These are phyloP conservation scores for Trichoderma erinaceum DNA, from an alignment of 495 filamentous ascomycete species.

Conservation along the genomic window DNA sequence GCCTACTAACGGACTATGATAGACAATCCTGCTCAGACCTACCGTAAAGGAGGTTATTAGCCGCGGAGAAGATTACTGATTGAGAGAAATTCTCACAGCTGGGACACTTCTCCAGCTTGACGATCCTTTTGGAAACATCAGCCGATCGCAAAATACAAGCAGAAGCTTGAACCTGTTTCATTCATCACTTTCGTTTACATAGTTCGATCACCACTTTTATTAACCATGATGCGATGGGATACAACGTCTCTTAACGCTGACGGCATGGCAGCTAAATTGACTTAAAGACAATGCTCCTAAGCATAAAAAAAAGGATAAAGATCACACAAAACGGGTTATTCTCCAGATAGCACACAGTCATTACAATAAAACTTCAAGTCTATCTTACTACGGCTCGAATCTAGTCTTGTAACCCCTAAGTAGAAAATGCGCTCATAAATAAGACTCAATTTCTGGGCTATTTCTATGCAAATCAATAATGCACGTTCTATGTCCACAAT, in stretches of 20 bases:
- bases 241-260: background rate
- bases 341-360: background rate
- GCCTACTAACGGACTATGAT: conserved; percentile 19
- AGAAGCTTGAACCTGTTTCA: background rate
- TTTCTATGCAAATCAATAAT: background rate
- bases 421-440: background rate
- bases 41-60: conserved; percentile 90
- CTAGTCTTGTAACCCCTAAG: too few relatives aligned
- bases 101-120: background rate
- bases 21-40: conserved; percentile 82
- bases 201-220: background rate
- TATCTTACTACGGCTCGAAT: background rate
- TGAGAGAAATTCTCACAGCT: background rate
- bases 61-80: conserved; percentile 81
- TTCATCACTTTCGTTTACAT: background rate
- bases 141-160: background rate
- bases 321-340: background rate
- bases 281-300: background rate
- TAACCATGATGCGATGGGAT: background rate
- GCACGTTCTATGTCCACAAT: background rate
- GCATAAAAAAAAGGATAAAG: background rate
- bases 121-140: background rate
- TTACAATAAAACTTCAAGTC: background rate
- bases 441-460: background rate
- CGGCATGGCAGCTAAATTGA: background rate